These are phyloP conservation scores for Dactylonectria estremocensis DNA, from an alignment of 2,329 filamentous ascomycete genomes.

Conservation along the genomic window DNA sequence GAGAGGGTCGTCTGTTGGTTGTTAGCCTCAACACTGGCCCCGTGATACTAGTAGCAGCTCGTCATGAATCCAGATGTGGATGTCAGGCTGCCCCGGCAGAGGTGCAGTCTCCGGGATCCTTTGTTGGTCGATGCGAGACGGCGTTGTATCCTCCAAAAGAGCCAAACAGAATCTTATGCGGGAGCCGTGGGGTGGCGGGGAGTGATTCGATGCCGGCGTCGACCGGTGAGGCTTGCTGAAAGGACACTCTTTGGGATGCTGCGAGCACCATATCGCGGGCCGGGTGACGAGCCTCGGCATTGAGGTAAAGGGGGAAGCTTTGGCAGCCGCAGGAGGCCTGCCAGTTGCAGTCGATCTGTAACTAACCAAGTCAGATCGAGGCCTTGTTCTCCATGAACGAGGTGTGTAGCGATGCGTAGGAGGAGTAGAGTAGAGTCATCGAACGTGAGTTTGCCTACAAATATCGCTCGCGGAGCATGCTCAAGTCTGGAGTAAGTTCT, in stretches of 20 bases:
- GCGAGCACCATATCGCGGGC: neutral
- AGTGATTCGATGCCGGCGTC: neutral
- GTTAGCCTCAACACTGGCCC: neutral
- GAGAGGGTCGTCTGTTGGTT: neutral
- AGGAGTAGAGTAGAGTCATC: neutral
- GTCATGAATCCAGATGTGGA: conserved; percentile 9
- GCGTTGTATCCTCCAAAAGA: neutral
- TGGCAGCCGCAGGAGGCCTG: neutral
- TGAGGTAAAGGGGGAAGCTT: neutral
- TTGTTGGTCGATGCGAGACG: neutral
- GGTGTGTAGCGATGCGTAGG: neutral
- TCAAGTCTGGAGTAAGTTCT: neutral
- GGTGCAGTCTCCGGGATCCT: conserved; percentile 1
- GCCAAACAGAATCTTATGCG: neutral
- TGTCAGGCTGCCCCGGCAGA: neutral
- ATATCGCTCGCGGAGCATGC: neutral
- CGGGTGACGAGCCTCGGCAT: conserved; percentile 4
- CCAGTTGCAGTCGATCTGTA: neutral
- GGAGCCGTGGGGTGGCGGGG: neutral
- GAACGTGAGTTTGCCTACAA: neutral
- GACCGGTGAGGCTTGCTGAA: neutral
- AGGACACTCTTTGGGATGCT: neutral
- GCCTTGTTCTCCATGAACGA: neutral
- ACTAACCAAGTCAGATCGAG: neutral
- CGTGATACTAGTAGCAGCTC: neutral